Percentiles rank a stretch among this genome's conserved stretches.
These are phyloP conservation scores for Corymbia calophylla DNA, from an alignment of 441 rosid species.

Conservation along the genomic window DNA sequence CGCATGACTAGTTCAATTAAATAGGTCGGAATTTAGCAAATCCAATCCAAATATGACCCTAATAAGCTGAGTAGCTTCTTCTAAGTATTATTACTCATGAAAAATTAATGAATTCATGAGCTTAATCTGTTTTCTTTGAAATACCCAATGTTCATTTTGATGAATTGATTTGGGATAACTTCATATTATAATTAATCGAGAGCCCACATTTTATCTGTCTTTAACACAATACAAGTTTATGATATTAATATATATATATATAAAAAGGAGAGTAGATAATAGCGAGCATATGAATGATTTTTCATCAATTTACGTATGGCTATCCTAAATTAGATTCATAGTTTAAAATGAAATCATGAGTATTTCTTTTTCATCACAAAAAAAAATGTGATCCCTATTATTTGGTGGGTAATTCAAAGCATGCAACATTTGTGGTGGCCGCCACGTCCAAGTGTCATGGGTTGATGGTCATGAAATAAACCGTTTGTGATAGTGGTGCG, in stretches of 20 bases:
- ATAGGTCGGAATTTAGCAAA: not conserved
- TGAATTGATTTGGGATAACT: not conserved
- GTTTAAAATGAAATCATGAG: not conserved
- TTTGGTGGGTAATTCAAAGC: not conserved
- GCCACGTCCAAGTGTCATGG: not conserved
- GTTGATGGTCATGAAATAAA: not conserved
- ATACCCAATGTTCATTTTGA: not conserved
- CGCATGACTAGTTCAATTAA: not conserved
- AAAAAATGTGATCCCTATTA: not conserved
- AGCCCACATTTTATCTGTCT: not conserved
- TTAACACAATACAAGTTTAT: not conserved
- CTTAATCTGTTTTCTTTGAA: not conserved
- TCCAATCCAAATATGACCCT: not conserved
- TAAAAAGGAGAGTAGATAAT: not conserved
- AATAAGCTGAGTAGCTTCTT: not conserved
- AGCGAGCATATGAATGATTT: not conserved
- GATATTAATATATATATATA: not conserved
- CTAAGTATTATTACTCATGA: not conserved
- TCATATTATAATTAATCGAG: not conserved
- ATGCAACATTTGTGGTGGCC: not conserved
- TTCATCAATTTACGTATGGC: not conserved
- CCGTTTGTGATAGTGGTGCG: not conserved
- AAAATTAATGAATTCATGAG: not conserved
- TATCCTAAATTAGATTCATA: not conserved
- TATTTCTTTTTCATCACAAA: not conserved